Percentiles rank a stretch among this genome's conserved stretches.
phyloP scores from a whole-genome alignment of 805 yeast genomes.

The Pichia phayaonensis region DNA sequence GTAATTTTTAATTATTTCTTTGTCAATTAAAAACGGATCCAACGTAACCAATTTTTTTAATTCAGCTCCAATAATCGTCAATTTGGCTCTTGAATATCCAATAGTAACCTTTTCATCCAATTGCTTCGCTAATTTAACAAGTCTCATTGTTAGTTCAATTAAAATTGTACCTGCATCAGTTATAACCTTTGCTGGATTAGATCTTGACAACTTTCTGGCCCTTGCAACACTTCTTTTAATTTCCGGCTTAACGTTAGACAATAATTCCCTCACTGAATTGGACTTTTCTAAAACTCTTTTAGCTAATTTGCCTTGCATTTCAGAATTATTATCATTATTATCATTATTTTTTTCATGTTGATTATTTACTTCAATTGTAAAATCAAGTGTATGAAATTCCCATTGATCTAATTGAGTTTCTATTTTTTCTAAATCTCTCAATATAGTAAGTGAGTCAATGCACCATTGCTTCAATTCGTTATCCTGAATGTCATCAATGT shows the following conservation, averaged over 20 bases:
- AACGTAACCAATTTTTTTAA: constrained; percentile 30
- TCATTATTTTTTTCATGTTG: background rate
- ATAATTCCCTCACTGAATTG: constrained; percentile 32
- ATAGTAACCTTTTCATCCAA: constrained; percentile 47
- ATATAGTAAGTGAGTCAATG: constrained; percentile 37
- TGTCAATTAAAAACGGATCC: constrained; percentile 23
- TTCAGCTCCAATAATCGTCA: constrained; percentile 58
- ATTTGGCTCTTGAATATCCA: constrained; percentile 56
- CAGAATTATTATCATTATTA: constrained; percentile 14
- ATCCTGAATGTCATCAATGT: constrained; percentile 40
- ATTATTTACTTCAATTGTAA: constrained; percentile 19
- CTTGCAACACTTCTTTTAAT: constrained; percentile 31
- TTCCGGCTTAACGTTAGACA: constrained; percentile 36
- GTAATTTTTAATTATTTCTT: constrained; percentile 41
- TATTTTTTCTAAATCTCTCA: constrained; percentile 43
- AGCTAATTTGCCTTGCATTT: constrained; percentile 35
- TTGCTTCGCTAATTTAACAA: constrained; percentile 42
- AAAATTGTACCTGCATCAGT: constrained; percentile 46
- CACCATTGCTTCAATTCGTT: constrained; percentile 40
- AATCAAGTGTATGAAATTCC: constrained; percentile 49
- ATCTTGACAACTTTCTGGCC: constrained; percentile 29
- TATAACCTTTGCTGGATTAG: constrained; percentile 36
- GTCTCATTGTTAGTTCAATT: constrained; percentile 37
- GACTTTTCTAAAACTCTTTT: constrained; percentile 39
- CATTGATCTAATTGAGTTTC: constrained; percentile 42